phyloP scores from a whole-genome alignment of 441 rosid species.

The Brassica hybrid region DNA sequence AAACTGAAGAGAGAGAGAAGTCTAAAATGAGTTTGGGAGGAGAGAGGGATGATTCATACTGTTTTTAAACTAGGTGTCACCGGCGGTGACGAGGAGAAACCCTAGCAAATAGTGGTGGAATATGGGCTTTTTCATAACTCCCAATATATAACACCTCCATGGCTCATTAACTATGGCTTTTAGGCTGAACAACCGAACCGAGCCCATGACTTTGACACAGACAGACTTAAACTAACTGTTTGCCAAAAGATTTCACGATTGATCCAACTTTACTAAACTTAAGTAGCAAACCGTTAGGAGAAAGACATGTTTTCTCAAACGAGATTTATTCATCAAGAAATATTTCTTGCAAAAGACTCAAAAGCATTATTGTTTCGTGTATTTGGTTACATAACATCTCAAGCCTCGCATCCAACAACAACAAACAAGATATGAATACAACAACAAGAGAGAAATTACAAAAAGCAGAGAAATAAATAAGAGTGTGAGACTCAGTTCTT shows the following conservation, averaged over 20 bases:
- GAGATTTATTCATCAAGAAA: too few relatives aligned
- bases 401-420: neutral
- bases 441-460: slow-evolving; percentile 21
- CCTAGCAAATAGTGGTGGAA: neutral
- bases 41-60: neutral
- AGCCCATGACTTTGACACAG: too few relatives aligned
- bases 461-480: neutral
- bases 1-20: neutral
- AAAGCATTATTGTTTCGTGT: neutral
- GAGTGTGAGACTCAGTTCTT: slow-evolving; percentile 37
- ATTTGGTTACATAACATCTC: neutral
- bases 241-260: slow-evolving; percentile 10
- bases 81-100: neutral
- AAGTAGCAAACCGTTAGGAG: neutral
- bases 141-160: neutral
- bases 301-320: neutral
- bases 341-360: neutral
- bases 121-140: neutral
- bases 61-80: neutral
- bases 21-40: neutral
- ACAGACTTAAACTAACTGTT: slow-evolving; percentile 3
- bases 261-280: slow-evolving; percentile 11
- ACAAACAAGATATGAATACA: neutral
- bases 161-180: neutral
- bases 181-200: too few relatives aligned